phyloP scores from a whole-genome alignment of 176 grass and related monocot genomes.

The Triticum timopheevii region DNA sequence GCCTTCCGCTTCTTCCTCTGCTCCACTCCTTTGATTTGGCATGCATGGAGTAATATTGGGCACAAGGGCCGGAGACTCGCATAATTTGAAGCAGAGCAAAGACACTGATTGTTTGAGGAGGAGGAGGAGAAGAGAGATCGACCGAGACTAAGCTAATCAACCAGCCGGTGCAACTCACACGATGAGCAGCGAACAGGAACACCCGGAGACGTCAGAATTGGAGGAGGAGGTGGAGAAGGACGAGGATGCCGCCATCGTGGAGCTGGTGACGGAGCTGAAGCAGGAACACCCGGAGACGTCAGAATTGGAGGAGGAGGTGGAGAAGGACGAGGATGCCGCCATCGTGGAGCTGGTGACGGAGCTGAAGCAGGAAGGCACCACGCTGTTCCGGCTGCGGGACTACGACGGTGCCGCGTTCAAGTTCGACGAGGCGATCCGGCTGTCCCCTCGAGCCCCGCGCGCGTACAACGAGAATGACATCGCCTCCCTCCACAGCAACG shows the following conservation, averaged over 20 bases:
- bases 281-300: background rate
- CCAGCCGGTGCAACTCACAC: background rate
- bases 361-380: slow-evolving; percentile 24
- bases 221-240: background rate
- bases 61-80: background rate
- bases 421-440: slow-evolving; percentile 21
- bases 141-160: background rate
- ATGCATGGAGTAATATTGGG: slow-evolving; percentile 4
- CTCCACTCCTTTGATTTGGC: slow-evolving; percentile 13
- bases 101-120: background rate
- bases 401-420: slow-evolving; percentile 18
- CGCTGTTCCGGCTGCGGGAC: slow-evolving; percentile 1
- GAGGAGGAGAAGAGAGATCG: background rate
- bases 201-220: background rate
- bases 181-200: slow-evolving; percentile 13
- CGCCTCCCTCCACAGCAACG: slow-evolving; percentile 20
- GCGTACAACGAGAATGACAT: slow-evolving; percentile 14
- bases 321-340: background rate
- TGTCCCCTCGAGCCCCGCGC: background rate
- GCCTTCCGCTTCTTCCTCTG: background rate
- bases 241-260: slow-evolving; percentile 8
- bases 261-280: slow-evolving; percentile 17
- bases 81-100: background rate
- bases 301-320: background rate
- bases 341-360: slow-evolving; percentile 21